Percentiles rank a stretch among this genome's conserved stretches.
phyloP scores from a whole-genome alignment of 2,329 filamentous ascomycete genomes.

The Ophiognomonia clavigignenti-juglandacearum region DNA sequence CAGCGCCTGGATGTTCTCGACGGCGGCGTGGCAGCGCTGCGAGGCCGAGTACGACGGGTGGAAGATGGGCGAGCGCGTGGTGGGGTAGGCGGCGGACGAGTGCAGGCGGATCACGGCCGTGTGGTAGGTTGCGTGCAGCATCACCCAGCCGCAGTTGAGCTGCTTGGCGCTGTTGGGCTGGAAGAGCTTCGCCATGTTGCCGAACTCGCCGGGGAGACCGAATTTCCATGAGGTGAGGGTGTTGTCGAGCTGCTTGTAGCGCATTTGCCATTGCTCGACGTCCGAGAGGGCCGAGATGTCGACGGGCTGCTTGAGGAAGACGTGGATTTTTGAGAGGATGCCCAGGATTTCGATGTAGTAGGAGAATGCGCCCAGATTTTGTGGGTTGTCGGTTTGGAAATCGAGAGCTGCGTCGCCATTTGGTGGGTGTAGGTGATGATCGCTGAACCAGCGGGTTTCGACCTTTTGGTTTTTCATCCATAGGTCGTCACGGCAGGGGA shows the following conservation, averaged over 20 bases:
- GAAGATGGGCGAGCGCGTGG: slow-evolving; percentile 82
- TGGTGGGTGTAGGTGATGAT: slow-evolving; percentile 8
- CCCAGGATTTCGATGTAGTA: slow-evolving; percentile 89
- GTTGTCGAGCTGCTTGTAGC: slow-evolving; percentile 80
- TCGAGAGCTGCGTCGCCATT: slow-evolving; percentile 41
- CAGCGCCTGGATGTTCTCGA: slow-evolving; percentile 75
- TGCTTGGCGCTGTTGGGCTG: slow-evolving; percentile 63
- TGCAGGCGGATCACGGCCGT: slow-evolving; percentile 86
- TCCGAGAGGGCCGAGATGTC: slow-evolving; percentile 81
- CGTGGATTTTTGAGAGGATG: slow-evolving; percentile 81
- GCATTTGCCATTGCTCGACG: slow-evolving; percentile 84
- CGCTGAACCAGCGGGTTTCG: slow-evolving; percentile 76
- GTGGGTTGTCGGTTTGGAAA: slow-evolving; percentile 62
- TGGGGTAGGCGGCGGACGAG: slow-evolving; percentile 89
- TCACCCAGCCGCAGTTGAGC: slow-evolving; percentile 79
- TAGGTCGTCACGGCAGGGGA: slow-evolving; percentile 83
- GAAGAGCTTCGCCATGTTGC: slow-evolving; percentile 76
- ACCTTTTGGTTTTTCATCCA: slow-evolving; percentile 81
- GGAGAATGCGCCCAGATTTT: slow-evolving; percentile 82
- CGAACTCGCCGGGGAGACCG: slow-evolving; percentile 74
- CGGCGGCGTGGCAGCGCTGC: slow-evolving; percentile 76
- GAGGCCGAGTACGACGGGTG: slow-evolving; percentile 82
- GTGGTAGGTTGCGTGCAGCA: slow-evolving; percentile 86
- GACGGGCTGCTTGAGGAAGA: slow-evolving; percentile 82
- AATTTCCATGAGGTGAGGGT: slow-evolving; percentile 80